Evolutionary conservation across 1,284 basidiomycete species (phyloP), one percentile per base, ranked within the genome.

Genomic region (Boletus nobilissimus): DNA sequence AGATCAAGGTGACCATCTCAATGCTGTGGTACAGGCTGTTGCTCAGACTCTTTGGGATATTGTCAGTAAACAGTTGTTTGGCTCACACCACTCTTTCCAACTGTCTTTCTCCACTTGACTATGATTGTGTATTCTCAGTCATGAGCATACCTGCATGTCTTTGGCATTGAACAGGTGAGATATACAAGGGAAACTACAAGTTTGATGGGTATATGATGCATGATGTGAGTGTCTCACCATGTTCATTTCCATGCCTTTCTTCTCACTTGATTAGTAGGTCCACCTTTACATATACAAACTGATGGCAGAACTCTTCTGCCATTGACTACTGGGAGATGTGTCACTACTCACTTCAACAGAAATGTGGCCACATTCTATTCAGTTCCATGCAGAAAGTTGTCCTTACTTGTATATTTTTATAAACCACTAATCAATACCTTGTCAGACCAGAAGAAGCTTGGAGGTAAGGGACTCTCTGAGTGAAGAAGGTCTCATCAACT

Each of bases 101-200:
- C 54, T 60, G 29, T 54, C 71, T 64, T 72, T 57, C 36, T 48
- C 38, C 22, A 38, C 92, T 99, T 32, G 97, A 99, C 84, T 99
- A 99, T 84, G 97, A 99, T 84, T 94, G 97, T 54, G 96, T 98
- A 1, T 97, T 99, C 86, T 96, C 95, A 19, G 95, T 96, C 0
- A 98, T 99, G 93, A 97, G 97, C 64, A 97, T 99, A 18, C 98
- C 98, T 0, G 97, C 97, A 0, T 99, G 98, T 82, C 90, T 99
- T 13, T 99, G 98, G 98, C 90, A 97, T 43, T 89, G 98, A 68
- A 99, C 98, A 3, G 98, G 98, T 39, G 97, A 99, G 87, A 99
- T 99, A 77, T 99, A 99, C 90, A 99, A 97, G 87, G 98, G 94
- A 60, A 99, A 99, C 85, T 93, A 96, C 77, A 97, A 99, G 87